A percentile compares a stretch with the other conserved stretches of the same genome.
Conservation (phyloP, 2,329 filamentous ascomycete genomes). For the Beauveria medogensis region DNA sequence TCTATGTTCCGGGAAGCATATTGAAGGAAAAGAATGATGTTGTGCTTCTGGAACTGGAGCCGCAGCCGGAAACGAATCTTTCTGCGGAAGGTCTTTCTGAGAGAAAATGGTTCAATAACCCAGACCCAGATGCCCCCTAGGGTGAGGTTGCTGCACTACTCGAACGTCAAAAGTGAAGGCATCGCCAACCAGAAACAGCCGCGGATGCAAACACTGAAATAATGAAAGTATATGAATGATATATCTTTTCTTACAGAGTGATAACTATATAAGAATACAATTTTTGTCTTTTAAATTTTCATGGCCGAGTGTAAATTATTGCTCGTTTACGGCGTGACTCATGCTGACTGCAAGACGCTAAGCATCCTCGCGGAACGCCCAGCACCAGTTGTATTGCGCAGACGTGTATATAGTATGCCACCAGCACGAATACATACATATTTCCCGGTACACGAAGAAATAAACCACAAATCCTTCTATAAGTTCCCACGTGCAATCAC, state of each 20-base stretch:
- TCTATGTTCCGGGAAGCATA: constrained; percentile 35
- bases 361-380: background rate
- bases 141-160: background rate
- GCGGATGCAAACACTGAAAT: background rate
- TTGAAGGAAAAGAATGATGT: constrained; percentile 32
- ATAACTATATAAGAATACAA: too few relatives aligned
- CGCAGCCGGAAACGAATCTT: constrained; percentile 13
- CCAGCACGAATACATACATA: background rate
- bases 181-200: background rate
- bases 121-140: constrained; percentile 10
- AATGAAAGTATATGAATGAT: too few relatives aligned
- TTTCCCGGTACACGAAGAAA: too few relatives aligned
- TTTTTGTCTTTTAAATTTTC: background rate
- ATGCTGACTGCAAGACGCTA: background rate
- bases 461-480: background rate
- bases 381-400: background rate
- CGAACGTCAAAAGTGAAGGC: background rate
- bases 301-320: background rate
- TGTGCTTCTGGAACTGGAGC: constrained; percentile 36
- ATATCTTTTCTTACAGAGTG: too few relatives aligned
- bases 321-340: background rate
- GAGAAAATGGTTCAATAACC: constrained; percentile 13
- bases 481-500: background rate
- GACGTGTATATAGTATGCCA: background rate
- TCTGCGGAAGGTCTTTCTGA: constrained; percentile 6